phyloP scores from a whole-genome alignment of 2,329 filamentous ascomycete species.

The Colletotrichum nymphaeae region DNA sequence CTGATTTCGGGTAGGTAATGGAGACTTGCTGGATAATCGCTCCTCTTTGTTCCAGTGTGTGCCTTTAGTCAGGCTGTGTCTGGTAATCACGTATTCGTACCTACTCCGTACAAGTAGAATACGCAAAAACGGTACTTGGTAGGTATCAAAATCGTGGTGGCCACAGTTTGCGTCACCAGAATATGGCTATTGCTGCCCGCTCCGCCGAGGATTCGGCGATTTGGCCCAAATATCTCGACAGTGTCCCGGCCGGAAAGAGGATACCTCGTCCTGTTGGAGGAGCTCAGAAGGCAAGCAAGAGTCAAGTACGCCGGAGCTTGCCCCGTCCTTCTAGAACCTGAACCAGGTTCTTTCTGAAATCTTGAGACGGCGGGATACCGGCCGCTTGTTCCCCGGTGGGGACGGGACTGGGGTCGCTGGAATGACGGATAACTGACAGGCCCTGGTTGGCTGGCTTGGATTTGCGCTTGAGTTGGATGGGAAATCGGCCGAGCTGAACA shows the following conservation, averaged over 20 bases:
- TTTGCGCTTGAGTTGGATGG: neutral
- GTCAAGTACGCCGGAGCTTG: slow-evolving; percentile 5
- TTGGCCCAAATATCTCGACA: neutral
- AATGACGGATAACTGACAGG: slow-evolving; percentile 27
- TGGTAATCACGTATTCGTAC: neutral
- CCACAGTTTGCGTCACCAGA: slow-evolving; percentile 1
- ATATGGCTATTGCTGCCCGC: neutral
- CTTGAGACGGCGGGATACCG: slow-evolving; percentile 33
- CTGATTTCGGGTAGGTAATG: slow-evolving; percentile 16
- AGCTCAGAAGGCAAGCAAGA: neutral
- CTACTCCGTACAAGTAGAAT: neutral
- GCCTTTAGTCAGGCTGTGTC: slow-evolving; percentile 5
- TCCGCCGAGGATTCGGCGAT: neutral
- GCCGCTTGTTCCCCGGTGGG: slow-evolving; percentile 33
- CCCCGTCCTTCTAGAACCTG: slow-evolving; percentile 34
- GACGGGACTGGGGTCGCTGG: slow-evolving; percentile 22
- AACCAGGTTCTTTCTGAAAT: slow-evolving; percentile 28
- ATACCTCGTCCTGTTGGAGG: slow-evolving; percentile 1
- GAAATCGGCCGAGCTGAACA: slow-evolving; percentile 3
- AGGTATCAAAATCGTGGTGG: neutral
- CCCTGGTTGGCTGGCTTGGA: neutral
- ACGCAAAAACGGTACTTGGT: neutral
- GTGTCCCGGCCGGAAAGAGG: neutral
- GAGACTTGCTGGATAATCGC: slow-evolving; percentile 2
- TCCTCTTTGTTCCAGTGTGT: neutral